A percentile compares a stretch with the other conserved stretches of the same genome.
phyloP scores from a whole-genome alignment of 768 basidiomycete genomes.

The Lentinula lateritia region DNA sequence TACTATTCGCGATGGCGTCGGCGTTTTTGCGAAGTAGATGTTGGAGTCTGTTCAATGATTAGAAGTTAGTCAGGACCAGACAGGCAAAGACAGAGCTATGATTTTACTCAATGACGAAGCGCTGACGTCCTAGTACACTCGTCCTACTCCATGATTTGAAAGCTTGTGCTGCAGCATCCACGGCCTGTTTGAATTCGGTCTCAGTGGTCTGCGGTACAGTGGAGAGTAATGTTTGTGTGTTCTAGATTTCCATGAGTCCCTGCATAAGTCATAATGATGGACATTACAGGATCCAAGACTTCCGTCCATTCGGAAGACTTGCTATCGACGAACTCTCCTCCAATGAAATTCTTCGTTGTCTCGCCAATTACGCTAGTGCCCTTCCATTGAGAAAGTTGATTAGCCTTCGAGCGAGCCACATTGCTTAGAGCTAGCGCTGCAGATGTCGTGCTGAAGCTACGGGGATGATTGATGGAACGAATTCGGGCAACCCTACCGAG shows the following conservation, averaged over 20 bases:
- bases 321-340: conserved; percentile 85
- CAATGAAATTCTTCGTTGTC: conserved; percentile 88
- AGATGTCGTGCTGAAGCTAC: conserved; percentile 39
- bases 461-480: not conserved
- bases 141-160: conserved; percentile 87
- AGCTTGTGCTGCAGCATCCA: conserved; percentile 77
- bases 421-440: conserved; percentile 45
- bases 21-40: conserved; percentile 79
- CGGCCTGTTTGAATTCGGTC: conserved; percentile 77
- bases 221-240: conserved; percentile 86
- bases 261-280: not conserved
- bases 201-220: conserved; percentile 85
- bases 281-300: conserved; percentile 78
- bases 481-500: not conserved
- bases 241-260: conserved; percentile 34
- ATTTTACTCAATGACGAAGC: conserved; percentile 82
- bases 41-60: conserved; percentile 57
- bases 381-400: conserved; percentile 75
- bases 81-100: not conserved
- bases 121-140: conserved; percentile 80
- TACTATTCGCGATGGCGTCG: conserved; percentile 81
- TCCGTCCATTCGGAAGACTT: conserved; percentile 77
- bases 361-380: conserved; percentile 86
- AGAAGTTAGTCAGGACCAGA: conserved; percentile 3
- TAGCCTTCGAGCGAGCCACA: conserved; percentile 55